A percentile compares a stretch with the other conserved stretches of the same genome.
Conservation (phyloP, 2,329 filamentous ascomycete species). For the Knoxdaviesia proteae region DNA sequence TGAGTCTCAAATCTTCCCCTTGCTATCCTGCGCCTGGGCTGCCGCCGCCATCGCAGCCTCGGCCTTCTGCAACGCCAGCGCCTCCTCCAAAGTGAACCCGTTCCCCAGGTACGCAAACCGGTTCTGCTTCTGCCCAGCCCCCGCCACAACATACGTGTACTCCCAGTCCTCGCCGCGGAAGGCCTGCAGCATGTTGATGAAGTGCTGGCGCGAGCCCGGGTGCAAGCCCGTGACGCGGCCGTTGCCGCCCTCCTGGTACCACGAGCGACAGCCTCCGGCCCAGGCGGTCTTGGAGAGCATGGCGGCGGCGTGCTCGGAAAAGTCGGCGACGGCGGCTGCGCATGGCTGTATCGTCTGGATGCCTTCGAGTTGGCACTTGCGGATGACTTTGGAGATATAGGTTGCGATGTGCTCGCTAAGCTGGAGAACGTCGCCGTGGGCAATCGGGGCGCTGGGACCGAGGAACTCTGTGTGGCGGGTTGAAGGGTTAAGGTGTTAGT, state of each 20-base stretch:
- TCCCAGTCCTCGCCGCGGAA: constrained; percentile 32
- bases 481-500: neutral
- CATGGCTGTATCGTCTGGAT: constrained; percentile 25
- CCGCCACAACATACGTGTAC: constrained; percentile 18
- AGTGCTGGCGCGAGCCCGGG: constrained; percentile 28
- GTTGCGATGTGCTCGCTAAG: constrained; percentile 28
- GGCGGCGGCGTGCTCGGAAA: constrained; percentile 22
- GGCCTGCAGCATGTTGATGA: constrained; percentile 29
- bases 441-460: constrained; percentile 29
- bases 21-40: no score
- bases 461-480: constrained; percentile 18
- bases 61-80: constrained; percentile 1
- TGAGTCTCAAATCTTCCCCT: no score
- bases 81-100: constrained; percentile 26
- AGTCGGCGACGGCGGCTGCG: constrained; percentile 26
- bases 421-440: constrained; percentile 28
- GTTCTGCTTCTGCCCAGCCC: constrained; percentile 12
- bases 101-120: constrained; percentile 31
- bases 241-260: constrained; percentile 25
- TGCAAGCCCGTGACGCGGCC: constrained; percentile 28
- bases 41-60: neutral
- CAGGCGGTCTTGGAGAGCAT: constrained; percentile 35
- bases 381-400: constrained; percentile 26
- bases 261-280: constrained; percentile 23
- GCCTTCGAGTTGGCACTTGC: constrained; percentile 27